These are phyloP conservation scores for Clarireedia homoeocarpa DNA, from an alignment of 2,329 filamentous ascomycete species.

Conservation along the genomic window DNA sequence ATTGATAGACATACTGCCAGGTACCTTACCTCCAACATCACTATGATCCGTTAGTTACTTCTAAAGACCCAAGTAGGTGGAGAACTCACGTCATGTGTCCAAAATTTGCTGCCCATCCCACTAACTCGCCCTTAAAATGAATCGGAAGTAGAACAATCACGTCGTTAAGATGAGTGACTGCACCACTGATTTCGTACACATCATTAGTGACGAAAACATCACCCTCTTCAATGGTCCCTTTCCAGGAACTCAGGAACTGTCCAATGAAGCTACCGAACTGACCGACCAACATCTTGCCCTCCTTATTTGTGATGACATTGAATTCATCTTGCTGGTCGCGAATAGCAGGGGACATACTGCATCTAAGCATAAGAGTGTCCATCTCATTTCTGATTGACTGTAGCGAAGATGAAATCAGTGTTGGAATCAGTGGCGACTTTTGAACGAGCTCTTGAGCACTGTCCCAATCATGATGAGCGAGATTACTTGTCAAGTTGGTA, in stretches of 20 bases:
- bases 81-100: constrained; percentile 1
- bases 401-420: constrained; percentile 1
- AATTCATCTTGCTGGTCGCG: constrained; percentile 5
- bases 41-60: not conserved
- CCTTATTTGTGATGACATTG: constrained; percentile 5
- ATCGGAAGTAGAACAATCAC: constrained; percentile 3
- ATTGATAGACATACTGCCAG: constrained; percentile 4
- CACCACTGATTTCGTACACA: constrained; percentile 1
- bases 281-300: constrained; percentile 2
- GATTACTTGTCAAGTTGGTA: not conserved
- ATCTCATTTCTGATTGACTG: constrained; percentile 7
- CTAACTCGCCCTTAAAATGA: not conserved
- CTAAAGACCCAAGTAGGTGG: not conserved
- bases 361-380: constrained; percentile 3
- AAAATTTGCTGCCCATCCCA: constrained; percentile 4
- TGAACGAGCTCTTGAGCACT: not conserved
- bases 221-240: constrained; percentile 1
- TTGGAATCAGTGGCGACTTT: constrained; percentile 1
- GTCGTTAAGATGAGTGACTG: constrained; percentile 2
- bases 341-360: not conserved
- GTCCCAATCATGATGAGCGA: not conserved
- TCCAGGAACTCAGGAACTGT: not conserved
- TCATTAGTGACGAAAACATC: constrained; percentile 5
- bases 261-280: constrained; percentile 3
- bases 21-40: not conserved